Base-by-base conservation (phyloP, 1,284 basidiomycete genomes). In the Naganishia albida region DNA sequence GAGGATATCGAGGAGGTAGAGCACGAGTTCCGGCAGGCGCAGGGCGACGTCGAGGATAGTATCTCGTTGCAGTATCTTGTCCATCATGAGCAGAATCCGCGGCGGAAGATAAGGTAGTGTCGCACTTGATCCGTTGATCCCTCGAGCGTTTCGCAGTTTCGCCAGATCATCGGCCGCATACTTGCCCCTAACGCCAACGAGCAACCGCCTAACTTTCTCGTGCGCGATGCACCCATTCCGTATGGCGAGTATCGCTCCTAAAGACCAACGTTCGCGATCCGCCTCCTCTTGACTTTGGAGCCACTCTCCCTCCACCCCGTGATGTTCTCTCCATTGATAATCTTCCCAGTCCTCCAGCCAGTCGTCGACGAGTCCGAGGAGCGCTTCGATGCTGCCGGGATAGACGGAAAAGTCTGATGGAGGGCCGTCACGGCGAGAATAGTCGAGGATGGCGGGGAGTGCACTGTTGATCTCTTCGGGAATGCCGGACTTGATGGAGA, bases 401-500 rank as follows among this genome's bases (percentile, higher is more conserved):
- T 90, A 85, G 48, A 81, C 81, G 59, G 81, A 81, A 64, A 93
- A 81, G 60, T 84, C 75, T 74, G 91, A 89, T 62, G 86, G 81
- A 63, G 91, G 70, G 10, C 89, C 77, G 86, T 89, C 72, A 82
- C 82, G 64, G 25, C 70, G 66, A 69, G 86, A 87, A n/a, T 90
- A 80, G 26, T 87, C 84, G 70, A 87, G 86, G 13, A 93, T 83
- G 59, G 89, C 85, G 71, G 89, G 86, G 54, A 93, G 82, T 15
- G 90, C 87, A 88, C 90, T 93, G 64, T 85, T 84, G 60, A 91
- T 82, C 72, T 93, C 91, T 3, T 83, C 77, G 65, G 86, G 82
- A 55, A 93, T 86, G 1, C 86, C 87, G 26, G 88, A 92, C 34
- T 85, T 84, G 51, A 93, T 78, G 2, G 90, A 86, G 13, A 93